Base-by-base conservation (phyloP, 768 basidiomycete genomes). In the Mycena rosella region DNA sequence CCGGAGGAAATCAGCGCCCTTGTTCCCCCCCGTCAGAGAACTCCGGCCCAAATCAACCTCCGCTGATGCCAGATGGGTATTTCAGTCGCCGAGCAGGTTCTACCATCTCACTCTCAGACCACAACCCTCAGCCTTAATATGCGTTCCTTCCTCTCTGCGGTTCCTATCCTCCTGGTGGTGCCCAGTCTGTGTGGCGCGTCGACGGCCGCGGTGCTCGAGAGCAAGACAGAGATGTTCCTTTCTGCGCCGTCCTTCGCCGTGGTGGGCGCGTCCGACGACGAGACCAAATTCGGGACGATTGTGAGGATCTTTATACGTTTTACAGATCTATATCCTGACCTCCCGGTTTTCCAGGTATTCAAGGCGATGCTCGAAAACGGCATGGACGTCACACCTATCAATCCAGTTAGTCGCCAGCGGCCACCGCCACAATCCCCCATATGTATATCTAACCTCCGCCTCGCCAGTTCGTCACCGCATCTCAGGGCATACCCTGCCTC, bases 221-320 rank as follows among this genome's bases (percentile, higher is more conserved):
- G 68, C 59, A 64, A 60, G 62, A 52, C 26, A 18, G 55, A 62
- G 24, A 48, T 57, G 36, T 89, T 89, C 75, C 75, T 88, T 53
- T 80, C 83, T 5, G 78, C 83, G 20, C 77, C 85, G 2, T 73
- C 79, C 56, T 89, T 79, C 53, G 88, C 88, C 17, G 87, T 89
- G 11, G 84, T 87, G 2, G 88, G 88, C 20, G 87, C 87, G 2
- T 88, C 86, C 44, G 87, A 82, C 30, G 85, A 89, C 74, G 79
- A 82, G 66, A 74, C 79, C 48, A 89, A 88, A 77, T 70, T 63
- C 32, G 69, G 69, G 42, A 67, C 69, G n/a, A 70, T 63, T 22
- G 65, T 70, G 40, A 27, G 58, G 14, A n/a, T n/a, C n/a, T n/a
- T n/a, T n/a, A n/a, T n/a, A n/a, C n/a, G n/a, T n/a, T n/a, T n/a